Conservation (phyloP, 1,284 basidiomycete genomes). For the Naganishia sp. region DNA sequence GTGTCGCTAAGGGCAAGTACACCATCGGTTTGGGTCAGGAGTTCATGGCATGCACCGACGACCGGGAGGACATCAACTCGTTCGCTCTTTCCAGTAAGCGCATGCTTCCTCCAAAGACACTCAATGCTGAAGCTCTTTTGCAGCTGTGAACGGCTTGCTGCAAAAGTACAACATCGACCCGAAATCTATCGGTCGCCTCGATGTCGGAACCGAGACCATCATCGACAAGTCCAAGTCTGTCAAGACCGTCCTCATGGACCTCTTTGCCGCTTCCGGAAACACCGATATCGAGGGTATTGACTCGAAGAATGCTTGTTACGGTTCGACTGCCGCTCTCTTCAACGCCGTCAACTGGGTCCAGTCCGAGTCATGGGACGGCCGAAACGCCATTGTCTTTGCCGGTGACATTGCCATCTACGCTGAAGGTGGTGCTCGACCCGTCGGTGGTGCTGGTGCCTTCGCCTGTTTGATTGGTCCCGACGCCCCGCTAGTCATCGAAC, state of each 20-base stretch:
- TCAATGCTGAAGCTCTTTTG: conserved; percentile 8
- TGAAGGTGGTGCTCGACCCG: conserved; percentile 90
- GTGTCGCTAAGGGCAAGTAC: conserved; percentile 95
- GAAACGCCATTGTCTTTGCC: conserved; percentile 94
- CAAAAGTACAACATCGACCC: conserved; percentile 97
- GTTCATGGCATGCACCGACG: conserved; percentile 97
- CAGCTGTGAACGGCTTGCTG: conserved; percentile 81
- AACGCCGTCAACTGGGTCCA: conserved; percentile 98
- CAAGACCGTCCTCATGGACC: conserved; percentile 98
- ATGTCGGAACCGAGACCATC: conserved; percentile 98
- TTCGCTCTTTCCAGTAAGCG: conserved; percentile 85
- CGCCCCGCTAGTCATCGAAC: conserved; percentile 91
- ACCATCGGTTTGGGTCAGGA: conserved; percentile 98
- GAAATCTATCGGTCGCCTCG: conserved; percentile 91
- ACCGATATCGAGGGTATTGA: conserved; percentile 98
- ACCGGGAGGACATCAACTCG: conserved; percentile 97
- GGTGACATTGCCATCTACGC: conserved; percentile 99
- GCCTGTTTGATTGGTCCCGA: conserved; percentile 95
- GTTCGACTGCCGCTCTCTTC: conserved; percentile 96
- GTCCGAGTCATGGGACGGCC: conserved; percentile 94
- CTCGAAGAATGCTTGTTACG: conserved; percentile 99
- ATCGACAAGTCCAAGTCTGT: conserved; percentile 99
- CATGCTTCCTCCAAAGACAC: no score
- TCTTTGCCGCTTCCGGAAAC: conserved; percentile 90
- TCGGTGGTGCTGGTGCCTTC: conserved; percentile 93